Evolutionary conservation across 257 asterid species (phyloP).

Genomic region (Dorcoceras hygrometricum): DNA sequence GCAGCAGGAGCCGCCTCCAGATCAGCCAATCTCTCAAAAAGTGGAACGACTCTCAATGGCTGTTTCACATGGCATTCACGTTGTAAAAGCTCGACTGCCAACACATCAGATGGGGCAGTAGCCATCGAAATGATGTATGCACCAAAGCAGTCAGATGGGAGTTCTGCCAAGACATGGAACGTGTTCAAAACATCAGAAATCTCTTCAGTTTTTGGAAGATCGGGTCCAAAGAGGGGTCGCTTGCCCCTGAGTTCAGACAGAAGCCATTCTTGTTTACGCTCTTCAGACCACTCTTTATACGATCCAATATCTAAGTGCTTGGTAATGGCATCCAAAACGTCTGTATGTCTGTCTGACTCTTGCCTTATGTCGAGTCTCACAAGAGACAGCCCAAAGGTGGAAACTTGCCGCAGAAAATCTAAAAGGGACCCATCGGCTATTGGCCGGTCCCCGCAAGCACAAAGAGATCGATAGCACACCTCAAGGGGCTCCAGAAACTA

Average conservation of each 20-base stretch:
- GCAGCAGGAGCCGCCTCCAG: slow-evolving; percentile 65
- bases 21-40: slow-evolving; percentile 59
- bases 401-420: slow-evolving; percentile 59
- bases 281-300: slow-evolving; percentile 54
- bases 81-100: slow-evolving; percentile 66
- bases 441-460: slow-evolving; percentile 55
- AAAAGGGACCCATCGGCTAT: slow-evolving; percentile 70
- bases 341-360: slow-evolving; percentile 64
- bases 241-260: slow-evolving; percentile 58
- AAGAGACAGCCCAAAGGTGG: slow-evolving; percentile 61
- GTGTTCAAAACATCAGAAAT: slow-evolving; percentile 57
- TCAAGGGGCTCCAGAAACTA: slow-evolving; percentile 71
- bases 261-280: slow-evolving; percentile 55
- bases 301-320: slow-evolving; percentile 53
- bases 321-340: slow-evolving; percentile 58
- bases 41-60: slow-evolving; percentile 59
- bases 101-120: slow-evolving; percentile 57
- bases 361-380: slow-evolving; percentile 62
- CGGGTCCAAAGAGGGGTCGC: slow-evolving; percentile 61
- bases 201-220: slow-evolving; percentile 66
- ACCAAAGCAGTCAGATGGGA: slow-evolving; percentile 62
- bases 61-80: slow-evolving; percentile 59
- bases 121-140: slow-evolving; percentile 82
- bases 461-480: slow-evolving; percentile 62
- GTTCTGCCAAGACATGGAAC: slow-evolving; percentile 52